Conservation (phyloP, 2,329 filamentous ascomycete genomes). For the Bipolaris gigantea region DNA sequence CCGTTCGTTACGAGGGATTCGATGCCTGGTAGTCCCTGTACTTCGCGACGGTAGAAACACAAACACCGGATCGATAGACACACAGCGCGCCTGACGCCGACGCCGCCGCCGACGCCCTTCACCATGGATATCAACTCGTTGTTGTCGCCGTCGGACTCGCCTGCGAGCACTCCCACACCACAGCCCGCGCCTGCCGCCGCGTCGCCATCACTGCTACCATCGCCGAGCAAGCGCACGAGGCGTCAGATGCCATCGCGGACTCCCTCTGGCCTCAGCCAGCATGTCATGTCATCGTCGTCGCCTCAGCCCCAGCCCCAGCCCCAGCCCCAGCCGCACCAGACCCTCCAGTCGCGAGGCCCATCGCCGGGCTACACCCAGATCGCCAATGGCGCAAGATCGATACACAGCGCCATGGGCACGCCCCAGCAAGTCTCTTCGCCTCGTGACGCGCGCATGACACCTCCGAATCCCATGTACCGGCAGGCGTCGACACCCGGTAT, state of each 20-base stretch:
- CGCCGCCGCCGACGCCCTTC: background rate
- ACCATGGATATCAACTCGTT: constrained; percentile 55
- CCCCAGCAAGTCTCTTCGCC: constrained; percentile 35
- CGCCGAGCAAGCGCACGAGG: constrained; percentile 36
- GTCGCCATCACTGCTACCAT: constrained; percentile 32
- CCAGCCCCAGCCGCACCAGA: constrained; percentile 32
- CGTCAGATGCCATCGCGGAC: constrained; percentile 45
- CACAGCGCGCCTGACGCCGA: constrained; percentile 5
- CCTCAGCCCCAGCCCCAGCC: constrained; percentile 32
- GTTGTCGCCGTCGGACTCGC: constrained; percentile 52
- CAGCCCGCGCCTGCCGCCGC: constrained; percentile 30
- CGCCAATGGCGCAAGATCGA: constrained; percentile 34
- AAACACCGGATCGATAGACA: background rate
- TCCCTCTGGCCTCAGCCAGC: constrained; percentile 51
- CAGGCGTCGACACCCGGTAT: constrained; percentile 52
- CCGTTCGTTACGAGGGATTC: constrained; percentile 20
- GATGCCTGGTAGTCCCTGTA: constrained; percentile 19
- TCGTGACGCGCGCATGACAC: constrained; percentile 38
- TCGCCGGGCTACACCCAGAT: constrained; percentile 34
- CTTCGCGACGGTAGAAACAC: constrained; percentile 17
- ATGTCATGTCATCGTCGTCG: constrained; percentile 41
- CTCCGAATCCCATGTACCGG: constrained; percentile 43
- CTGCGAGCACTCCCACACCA: constrained; percentile 42
- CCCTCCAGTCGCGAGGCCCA: constrained; percentile 39
- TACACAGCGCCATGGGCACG: constrained; percentile 40